Evolutionary conservation across 495 filamentous ascomycete species (phyloP), one percentile per base, ranked within the genome.

Genomic region (Trichocladium antarcticum): DNA sequence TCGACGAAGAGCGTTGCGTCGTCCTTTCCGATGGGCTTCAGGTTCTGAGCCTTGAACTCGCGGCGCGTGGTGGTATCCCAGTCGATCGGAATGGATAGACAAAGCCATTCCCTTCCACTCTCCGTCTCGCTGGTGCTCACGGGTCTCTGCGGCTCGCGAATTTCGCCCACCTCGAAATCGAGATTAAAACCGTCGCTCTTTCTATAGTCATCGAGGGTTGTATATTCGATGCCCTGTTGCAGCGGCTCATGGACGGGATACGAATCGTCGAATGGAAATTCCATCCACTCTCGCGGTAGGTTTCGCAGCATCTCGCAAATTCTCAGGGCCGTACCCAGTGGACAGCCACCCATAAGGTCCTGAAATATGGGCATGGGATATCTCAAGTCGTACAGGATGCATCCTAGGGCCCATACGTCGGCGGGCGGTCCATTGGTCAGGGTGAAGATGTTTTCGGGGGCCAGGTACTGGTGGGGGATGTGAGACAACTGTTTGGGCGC

Each of bases 221-320:
- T 43, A 43, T 43, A 43, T 43, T 43, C 41, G 41, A 32, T 43
- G 41, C 20, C 44, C 19, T 9, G 34, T 19, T 46, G 29, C 35
- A 37, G 44, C 20, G 34, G 20, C 32, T 37, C 19, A 46, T 46
- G 44, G 10, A 46, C 34, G 21, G 34, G 44, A 35, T 20, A 46
- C 7, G n/a, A 14, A 21, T 37, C 44, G 9, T 24, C 1, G 5
- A 46, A 27, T 14, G 21, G 35, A n/a, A 37, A 12, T 29, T 20
- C 21, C 44, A 46, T 46, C 44, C 44, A 37, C 21, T 46, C 34
- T 37, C 20, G 15, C 2, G 21, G 44, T 21, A 37, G 17, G 19
- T n/a, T n/a, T 19, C 44, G 32, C 22, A 46, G 35, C 19, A 21
- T 29, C 9, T 17, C 10, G 17, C 35, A 37, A 14, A 37, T 46